phyloP scores from a whole-genome alignment of 1,139 yeast genomes.

The Lodderomyces parapsilosis region DNA sequence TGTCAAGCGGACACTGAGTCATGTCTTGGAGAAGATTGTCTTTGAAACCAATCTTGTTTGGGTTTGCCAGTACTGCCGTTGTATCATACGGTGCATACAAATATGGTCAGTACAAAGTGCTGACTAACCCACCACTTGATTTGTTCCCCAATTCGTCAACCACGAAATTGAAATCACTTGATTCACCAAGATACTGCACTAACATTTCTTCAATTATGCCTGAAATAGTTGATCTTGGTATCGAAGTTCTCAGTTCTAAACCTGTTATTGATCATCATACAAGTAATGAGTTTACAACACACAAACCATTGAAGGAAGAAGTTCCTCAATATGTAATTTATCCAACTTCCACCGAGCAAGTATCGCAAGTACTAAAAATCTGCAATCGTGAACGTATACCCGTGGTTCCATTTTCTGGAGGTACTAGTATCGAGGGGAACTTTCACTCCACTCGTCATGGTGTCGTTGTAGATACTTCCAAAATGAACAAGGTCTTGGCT shows the following conservation, averaged over 20 bases:
- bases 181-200: slow-evolving; percentile 42
- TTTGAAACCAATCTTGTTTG: background rate
- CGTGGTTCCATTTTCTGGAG: slow-evolving; percentile 67
- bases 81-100: slow-evolving; percentile 12
- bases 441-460: slow-evolving; percentile 41
- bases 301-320: slow-evolving; percentile 34
- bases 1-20: background rate
- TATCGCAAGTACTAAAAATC: slow-evolving; percentile 33
- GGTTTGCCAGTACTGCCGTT: background rate
- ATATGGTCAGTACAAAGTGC: slow-evolving; percentile 10
- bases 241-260: slow-evolving; percentile 24
- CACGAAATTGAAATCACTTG: slow-evolving; percentile 27
- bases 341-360: slow-evolving; percentile 37
- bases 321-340: slow-evolving; percentile 36
- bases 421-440: slow-evolving; percentile 47
- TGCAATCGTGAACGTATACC: slow-evolving; percentile 37
- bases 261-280: slow-evolving; percentile 37
- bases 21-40: slow-evolving; percentile 5
- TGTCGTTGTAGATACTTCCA: slow-evolving; percentile 41
- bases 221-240: slow-evolving; percentile 26
- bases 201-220: slow-evolving; percentile 43
- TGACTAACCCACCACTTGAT: slow-evolving; percentile 17
- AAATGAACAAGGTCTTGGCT: slow-evolving; percentile 33
- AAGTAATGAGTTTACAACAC: slow-evolving; percentile 42
- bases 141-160: slow-evolving; percentile 24